These are phyloP conservation scores for Cladosporium phlei DNA, from an alignment of 2,329 filamentous ascomycete genomes.

Conservation along the genomic window DNA sequence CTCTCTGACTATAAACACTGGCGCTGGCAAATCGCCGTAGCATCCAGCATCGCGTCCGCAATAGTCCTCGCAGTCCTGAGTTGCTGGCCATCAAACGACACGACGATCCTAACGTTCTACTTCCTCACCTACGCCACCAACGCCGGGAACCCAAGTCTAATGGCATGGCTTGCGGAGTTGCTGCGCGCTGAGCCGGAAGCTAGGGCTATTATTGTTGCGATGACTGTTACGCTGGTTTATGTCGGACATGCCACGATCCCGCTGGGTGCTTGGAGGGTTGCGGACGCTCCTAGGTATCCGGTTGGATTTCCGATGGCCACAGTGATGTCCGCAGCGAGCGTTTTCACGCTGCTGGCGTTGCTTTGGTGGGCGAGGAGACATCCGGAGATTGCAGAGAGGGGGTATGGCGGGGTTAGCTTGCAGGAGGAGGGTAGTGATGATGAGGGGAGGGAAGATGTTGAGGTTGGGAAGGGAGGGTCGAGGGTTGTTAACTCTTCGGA, in stretches of 20 bases:
- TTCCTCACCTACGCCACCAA: slow-evolving; percentile 1
- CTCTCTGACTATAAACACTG: slow-evolving; percentile 1
- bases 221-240: slow-evolving; percentile 1
- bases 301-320: slow-evolving; percentile 1
- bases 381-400: neutral
- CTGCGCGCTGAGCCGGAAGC: neutral
- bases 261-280: neutral
- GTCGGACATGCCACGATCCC: slow-evolving; percentile 2
- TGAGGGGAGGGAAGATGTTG: neutral
- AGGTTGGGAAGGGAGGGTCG: neutral
- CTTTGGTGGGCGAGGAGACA: neutral
- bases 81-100: neutral
- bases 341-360: neutral
- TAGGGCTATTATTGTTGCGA: neutral
- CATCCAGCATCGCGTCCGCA: neutral
- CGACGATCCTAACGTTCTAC: slow-evolving; percentile 1
- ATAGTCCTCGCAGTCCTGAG: neutral
- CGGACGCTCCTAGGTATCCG: neutral
- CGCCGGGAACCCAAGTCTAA: neutral
- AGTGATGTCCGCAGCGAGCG: neutral
- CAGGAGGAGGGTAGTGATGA: neutral
- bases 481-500: no score
- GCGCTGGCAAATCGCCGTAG: slow-evolving; percentile 4
- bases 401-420: neutral
- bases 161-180: slow-evolving; percentile 5